Evolutionary conservation across 164 flowering plant species (phyloP), one percentile per base, ranked within the genome.

Genomic region (Umbilicus rupestris): DNA sequence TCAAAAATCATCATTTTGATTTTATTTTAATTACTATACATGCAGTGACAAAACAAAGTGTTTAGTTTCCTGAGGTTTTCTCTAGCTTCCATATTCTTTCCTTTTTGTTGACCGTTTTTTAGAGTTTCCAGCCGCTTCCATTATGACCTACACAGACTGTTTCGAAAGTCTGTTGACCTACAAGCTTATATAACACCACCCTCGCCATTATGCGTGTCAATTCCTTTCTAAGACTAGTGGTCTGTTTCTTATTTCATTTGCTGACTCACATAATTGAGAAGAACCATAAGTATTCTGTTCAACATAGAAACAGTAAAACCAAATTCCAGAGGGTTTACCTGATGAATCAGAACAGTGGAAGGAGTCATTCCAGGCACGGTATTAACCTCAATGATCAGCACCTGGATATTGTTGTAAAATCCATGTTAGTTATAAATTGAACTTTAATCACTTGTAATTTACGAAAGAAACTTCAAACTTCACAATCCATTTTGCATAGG

Each of bases 301-400:
- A 30, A 12, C 35, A 2, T 14, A 35, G 1, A 62, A 55, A 55
- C 3, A 55, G 60, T 28, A 22, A 55, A 55, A 12, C 33, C 16
- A 7, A 19, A 29, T 39, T 19, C 14, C 10, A 15, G 28, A 37
- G 39, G 17, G 24, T 46, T 74, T 80, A 89, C 97, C 94, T 92
- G 97, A 79, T 92, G 96, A 65, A 92, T 86, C 75, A 92, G 79
- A 37, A 92, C 97, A 9, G 97, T 92, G 42, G 96, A 92, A 66
- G 97, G 92, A 57, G 97, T 92, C 97, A 92, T 89, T 73, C 96
- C 97, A 24, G 97, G 96, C 20, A 92, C 97, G 2, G 97, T 89
- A 73, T 92, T 92, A 33, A 86, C 97, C 74, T 92, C 96, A 47
- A 92, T 89, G 64, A 87, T 68, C 73, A 92, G 68, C 33, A 91